These are phyloP conservation scores for Glarea lozoyensis DNA, from an alignment of 495 filamentous ascomycete genomes.

Conservation along the genomic window DNA sequence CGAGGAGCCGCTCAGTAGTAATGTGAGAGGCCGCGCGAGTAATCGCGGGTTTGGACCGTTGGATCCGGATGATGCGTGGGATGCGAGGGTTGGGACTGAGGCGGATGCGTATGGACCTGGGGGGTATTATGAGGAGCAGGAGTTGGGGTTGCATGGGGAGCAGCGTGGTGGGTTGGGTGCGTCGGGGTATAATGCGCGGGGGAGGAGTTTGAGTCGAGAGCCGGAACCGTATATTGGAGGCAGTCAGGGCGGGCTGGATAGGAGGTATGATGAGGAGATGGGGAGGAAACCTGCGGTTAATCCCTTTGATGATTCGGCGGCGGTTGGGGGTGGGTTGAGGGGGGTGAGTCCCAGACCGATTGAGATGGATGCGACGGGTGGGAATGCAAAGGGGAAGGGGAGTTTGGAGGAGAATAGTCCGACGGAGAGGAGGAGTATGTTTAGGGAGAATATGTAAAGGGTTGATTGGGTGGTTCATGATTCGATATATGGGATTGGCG, in stretches of 20 bases:
- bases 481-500: slow-evolving; percentile 3
- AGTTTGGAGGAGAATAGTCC: slow-evolving; percentile 28
- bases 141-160: slow-evolving; percentile 34
- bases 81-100: slow-evolving; percentile 54
- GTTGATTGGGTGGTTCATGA: neutral
- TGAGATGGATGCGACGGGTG: slow-evolving; percentile 22
- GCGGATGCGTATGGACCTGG: slow-evolving; percentile 41
- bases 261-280: slow-evolving; percentile 40
- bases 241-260: slow-evolving; percentile 27
- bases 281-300: slow-evolving; percentile 25
- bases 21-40: slow-evolving; percentile 21
- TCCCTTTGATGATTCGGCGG: slow-evolving; percentile 48
- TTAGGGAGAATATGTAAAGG: slow-evolving; percentile 38
- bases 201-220: slow-evolving; percentile 28
- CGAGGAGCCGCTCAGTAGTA: slow-evolving; percentile 36
- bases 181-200: slow-evolving; percentile 21
- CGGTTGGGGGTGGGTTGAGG: slow-evolving; percentile 44
- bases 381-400: slow-evolving; percentile 19
- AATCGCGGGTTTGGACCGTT: slow-evolving; percentile 39
- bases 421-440: slow-evolving; percentile 37
- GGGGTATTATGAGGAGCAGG: slow-evolving; percentile 57
- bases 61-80: slow-evolving; percentile 70
- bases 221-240: slow-evolving; percentile 24
- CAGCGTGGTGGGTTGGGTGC: slow-evolving; percentile 5
- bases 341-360: slow-evolving; percentile 50